A percentile compares a stretch with the other conserved stretches of the same genome.
Conservation (phyloP, 495 filamentous ascomycete genomes). For the Glonium stellatum region DNA sequence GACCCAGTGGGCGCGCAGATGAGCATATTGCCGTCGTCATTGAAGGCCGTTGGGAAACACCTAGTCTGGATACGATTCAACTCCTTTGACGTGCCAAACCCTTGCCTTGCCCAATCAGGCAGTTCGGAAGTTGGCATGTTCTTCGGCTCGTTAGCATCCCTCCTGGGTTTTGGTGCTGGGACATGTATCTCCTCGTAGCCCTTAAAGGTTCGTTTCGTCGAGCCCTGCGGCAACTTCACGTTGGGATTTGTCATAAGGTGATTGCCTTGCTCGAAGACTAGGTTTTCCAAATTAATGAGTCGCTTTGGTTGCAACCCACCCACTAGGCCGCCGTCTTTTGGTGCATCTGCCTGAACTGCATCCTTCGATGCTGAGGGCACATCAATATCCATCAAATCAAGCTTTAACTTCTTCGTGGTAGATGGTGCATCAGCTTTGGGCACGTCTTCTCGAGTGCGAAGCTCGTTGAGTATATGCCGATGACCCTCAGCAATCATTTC, state of each 20-base stretch:
- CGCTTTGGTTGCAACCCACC: conserved; percentile 84
- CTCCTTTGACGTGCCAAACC: conserved; percentile 73
- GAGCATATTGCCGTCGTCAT: conserved; percentile 94
- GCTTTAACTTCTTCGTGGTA: conserved; percentile 71
- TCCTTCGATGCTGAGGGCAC: conserved; percentile 54
- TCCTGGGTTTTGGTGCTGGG: conserved; percentile 76
- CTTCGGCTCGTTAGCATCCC: conserved; percentile 68
- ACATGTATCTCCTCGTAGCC: conserved; percentile 98
- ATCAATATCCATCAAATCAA: conserved; percentile 86
- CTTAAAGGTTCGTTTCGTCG: conserved; percentile 90
- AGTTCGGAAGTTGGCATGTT: conserved; percentile 76
- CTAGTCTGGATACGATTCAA: conserved; percentile 93
- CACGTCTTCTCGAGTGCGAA: conserved; percentile 55
- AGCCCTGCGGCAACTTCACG: conserved; percentile 90
- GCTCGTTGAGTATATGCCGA: conserved; percentile 77
- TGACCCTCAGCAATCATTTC: conserved; percentile 89
- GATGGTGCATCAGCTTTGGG: conserved; percentile 43
- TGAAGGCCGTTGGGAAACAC: conserved; percentile 85
- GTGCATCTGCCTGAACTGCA: conserved; percentile 41
- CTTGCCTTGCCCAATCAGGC: conserved; percentile 82
- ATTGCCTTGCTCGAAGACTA: conserved; percentile 95
- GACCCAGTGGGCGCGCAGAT: conserved; percentile 96
- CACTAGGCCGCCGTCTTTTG: conserved; percentile 59
- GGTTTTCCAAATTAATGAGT: conserved; percentile 87
- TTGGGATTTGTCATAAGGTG: conserved; percentile 98